These are phyloP conservation scores for Suillus subalutaceus DNA, from an alignment of 768 basidiomycete species.

Conservation along the genomic window DNA sequence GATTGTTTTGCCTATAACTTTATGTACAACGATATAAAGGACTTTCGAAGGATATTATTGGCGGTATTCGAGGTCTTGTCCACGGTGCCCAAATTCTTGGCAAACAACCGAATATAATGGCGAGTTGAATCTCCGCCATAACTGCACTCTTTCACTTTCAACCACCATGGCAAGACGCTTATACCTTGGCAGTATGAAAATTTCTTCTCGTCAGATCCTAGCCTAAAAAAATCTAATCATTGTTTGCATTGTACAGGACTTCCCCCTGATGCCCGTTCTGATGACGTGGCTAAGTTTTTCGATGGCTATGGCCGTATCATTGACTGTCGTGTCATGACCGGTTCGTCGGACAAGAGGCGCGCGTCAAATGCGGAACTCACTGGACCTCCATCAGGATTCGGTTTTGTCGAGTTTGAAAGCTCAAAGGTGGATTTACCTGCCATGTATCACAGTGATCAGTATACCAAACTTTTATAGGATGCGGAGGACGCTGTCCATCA, in stretches of 20 bases:
- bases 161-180: conserved; percentile 78
- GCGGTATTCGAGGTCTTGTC: conserved; percentile 24
- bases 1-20: conserved; percentile 5
- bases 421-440: conserved; percentile 51
- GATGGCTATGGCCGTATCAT: conserved; percentile 87
- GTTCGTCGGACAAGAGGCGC: conserved; percentile 45
- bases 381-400: conserved; percentile 65
- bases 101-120: conserved; percentile 6
- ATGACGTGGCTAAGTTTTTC: conserved; percentile 87
- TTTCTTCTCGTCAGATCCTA: conserved; percentile 13
- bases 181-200: conserved; percentile 76
- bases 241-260: conserved; percentile 52
- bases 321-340: conserved; percentile 95
- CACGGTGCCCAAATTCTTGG: conserved; percentile 31
- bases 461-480: conserved; percentile 56
- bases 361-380: conserved; percentile 23
- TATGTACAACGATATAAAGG: conserved; percentile 11
- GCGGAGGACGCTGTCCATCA: conserved; percentile 91
- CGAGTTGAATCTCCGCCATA: conserved; percentile 35
- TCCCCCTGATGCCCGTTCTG: conserved; percentile 80
- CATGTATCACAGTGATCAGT: conserved; percentile 8
- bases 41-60: neutral
- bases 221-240: conserved; percentile 10
- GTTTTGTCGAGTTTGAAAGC: conserved; percentile 95
- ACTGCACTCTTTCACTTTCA: conserved; percentile 31